Percentiles rank a stretch among this genome's conserved stretches.
These are phyloP conservation scores for Neurospora intermedia DNA, from an alignment of 495 filamentous ascomycete species.

Conservation along the genomic window DNA sequence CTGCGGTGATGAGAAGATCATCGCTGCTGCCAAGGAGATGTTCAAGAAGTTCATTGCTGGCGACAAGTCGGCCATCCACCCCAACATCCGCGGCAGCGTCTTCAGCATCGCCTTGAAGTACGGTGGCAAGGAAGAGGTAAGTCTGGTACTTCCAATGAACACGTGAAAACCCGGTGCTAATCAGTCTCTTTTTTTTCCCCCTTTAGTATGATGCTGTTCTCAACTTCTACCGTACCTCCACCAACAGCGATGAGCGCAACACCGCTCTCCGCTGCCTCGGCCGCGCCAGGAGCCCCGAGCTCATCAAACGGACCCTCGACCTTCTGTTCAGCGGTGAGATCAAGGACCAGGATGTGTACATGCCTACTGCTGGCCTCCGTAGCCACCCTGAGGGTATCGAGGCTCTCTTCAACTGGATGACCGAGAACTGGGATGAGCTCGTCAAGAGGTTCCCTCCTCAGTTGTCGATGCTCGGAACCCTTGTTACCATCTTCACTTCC, in stretches of 20 bases:
- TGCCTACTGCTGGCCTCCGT: conserved; percentile 68
- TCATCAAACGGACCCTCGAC: conserved; percentile 71
- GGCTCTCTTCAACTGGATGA: conserved; percentile 74
- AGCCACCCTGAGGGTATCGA: conserved; percentile 68
- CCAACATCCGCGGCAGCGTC: conserved; percentile 59
- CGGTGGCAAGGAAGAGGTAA: conserved; percentile 62
- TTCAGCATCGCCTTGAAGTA: conserved; percentile 62
- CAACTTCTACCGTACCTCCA: conserved; percentile 74
- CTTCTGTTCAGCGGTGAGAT: conserved; percentile 72
- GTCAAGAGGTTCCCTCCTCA: conserved; percentile 71
- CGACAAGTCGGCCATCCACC: conserved; percentile 60
- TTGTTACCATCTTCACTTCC: conserved; percentile 75
- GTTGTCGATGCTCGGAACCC: conserved; percentile 70
- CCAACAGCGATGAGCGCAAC: conserved; percentile 86
- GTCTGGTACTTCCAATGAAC: conserved; percentile 7
- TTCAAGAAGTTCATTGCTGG: conserved; percentile 57
- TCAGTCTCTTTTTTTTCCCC: not conserved
- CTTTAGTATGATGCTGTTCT: conserved; percentile 63
- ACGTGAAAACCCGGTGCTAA: conserved; percentile 2
- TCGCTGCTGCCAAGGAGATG: conserved; percentile 58
- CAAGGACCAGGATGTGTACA: conserved; percentile 93
- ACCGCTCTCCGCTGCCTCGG: conserved; percentile 85
- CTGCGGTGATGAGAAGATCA: conserved; percentile 52
- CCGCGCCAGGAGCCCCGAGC: conserved; percentile 59
- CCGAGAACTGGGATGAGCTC: conserved; percentile 73